Evolutionary conservation across 495 filamentous ascomycete genomes (phyloP), one percentile per base, ranked within the genome.

Genomic region (Penicillium egyptiacum): DNA sequence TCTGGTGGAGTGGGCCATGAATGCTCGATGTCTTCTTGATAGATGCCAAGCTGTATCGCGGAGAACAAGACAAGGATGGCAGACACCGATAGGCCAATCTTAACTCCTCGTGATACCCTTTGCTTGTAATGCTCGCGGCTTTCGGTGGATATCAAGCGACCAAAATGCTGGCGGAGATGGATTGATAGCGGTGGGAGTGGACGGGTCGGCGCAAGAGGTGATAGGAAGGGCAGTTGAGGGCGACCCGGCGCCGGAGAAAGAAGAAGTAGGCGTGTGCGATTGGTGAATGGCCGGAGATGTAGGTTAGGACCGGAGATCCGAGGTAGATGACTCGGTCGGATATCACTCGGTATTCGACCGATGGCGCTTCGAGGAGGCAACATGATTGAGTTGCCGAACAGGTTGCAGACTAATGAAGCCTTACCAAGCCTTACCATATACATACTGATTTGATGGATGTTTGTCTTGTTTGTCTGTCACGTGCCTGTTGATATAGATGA

Each of bases 151-250:
- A 93, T 72, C 43, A 89, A 77, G 22, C 91, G 87, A 6, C 84
- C 80, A 37, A 86, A 80, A 23, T 86, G 83, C 40, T 79, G 78
- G 60, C 75, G 76, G 14, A 74, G 63, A 55, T 79, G 65, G 67
- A 73, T 79, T 37, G 71, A 73, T 16, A 72, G 61, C 16, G 69
- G 68, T 40, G 71, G 72, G 14, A 74, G 61, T 51, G 65, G 64
- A 19, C 67, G 71, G 30, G 53, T 67, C 31, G 67, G 70, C 31
- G 76, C 62, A n/a, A 74, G 66, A 33, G 80, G 81, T 50, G 81
- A 81, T 65, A 91, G 86, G 69, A 91, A 96, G 19, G 89, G 88
- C 25, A 94, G 74, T 66, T 92, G 88, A 26, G 91, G 91, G n/a
- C 91, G 85, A 22, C 75, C 74, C 14, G 69, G 62, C 17, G 71